Evolutionary conservation across 495 filamentous ascomycete species (phyloP).

Genomic region (Trypethelium eluteriae): DNA sequence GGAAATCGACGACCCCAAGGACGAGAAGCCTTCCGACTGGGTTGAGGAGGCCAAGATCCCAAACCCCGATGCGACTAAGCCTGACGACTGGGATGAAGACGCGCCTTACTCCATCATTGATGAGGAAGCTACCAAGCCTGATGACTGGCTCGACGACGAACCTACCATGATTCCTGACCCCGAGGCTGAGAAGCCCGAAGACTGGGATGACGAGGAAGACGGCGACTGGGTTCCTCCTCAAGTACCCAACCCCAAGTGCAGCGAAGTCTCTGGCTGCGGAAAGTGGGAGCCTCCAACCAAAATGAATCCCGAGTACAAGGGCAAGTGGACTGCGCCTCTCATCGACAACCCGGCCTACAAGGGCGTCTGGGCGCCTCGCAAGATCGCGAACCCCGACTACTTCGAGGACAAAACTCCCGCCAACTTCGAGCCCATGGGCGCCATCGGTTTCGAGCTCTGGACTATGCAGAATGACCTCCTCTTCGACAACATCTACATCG

Average conservation of each 20-base stretch:
- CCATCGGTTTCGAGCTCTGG: conserved; percentile 98
- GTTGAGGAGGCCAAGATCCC: conserved; percentile 84
- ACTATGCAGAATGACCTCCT: conserved; percentile 99
- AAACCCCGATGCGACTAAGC: conserved; percentile 92
- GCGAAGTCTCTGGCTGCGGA: conserved; percentile 88
- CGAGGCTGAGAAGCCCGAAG: conserved; percentile 96
- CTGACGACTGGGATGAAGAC: conserved; percentile 98
- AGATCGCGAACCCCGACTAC: conserved; percentile 95
- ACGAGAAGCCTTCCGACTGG: conserved; percentile 93
- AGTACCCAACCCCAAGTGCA: conserved; percentile 91
- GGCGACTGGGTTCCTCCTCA: conserved; percentile 96
- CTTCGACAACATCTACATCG: conserved; percentile 99
- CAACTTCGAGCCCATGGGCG: conserved; percentile 97
- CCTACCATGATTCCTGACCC: conserved; percentile 81
- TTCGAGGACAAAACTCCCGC: conserved; percentile 96
- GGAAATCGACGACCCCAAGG: conserved; percentile 95
- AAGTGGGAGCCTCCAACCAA: conserved; percentile 87
- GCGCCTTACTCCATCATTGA: conserved; percentile 93
- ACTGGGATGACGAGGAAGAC: conserved; percentile 99
- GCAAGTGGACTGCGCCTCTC: conserved; percentile 89
- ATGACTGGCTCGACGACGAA: conserved; percentile 94
- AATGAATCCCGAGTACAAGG: conserved; percentile 97
- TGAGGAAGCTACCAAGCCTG: conserved; percentile 83
- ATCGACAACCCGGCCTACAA: conserved; percentile 99
- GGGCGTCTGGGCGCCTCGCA: conserved; percentile 85